Base-by-base conservation (phyloP, 495 filamentous ascomycete genomes). In the Talaromyces ruber region DNA sequence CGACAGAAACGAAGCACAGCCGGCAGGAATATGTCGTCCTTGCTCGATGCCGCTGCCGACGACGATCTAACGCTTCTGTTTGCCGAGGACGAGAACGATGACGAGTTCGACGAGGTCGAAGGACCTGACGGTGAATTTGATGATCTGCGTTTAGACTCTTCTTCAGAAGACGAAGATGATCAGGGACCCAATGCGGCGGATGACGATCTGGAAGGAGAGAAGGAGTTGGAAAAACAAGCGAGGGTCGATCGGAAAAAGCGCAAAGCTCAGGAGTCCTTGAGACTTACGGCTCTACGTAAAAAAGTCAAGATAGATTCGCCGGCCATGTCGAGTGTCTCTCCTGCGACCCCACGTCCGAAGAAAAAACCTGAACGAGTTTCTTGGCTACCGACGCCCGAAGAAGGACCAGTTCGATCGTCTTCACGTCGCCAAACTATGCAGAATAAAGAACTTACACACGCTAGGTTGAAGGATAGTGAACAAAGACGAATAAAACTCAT, bases 351-450 rank as follows among this genome's bases (percentile, higher is more conserved):
- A 21, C 83, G 89, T 62, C 88, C 87, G 3, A 93, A 91, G 79
- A 98, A 97, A 79, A 97, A 96, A 74, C 92, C 90, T 3, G 94
- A 97, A 74, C 85, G 92, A 47, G 80, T 86, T 43, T 96, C 91
- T 62, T 97, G 92, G 91, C 80, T 97, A 29, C 92, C 90, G 6
- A 86, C 88, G 1, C 71, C 79, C 8, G 88, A 89, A 61, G 92
- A 96, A 67, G 84, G 86, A 63, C 91, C 92, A 3, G 88, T 83
- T 29, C 86, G 94, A 64, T 85, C 89, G 25, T 97, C 93, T 0
- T 88, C 88, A 18, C 89, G 94, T 64, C 83, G 83, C 61, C 87
- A 92, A 59, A 95, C 94, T 4, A 86, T 90, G 73, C 81, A 86
- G 61, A 96, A 92, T 68, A 91, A 95, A 73, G 85, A 93, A 71